Base-by-base conservation (phyloP, 1,284 basidiomycete species). In the Puccinia horiana region DNA sequence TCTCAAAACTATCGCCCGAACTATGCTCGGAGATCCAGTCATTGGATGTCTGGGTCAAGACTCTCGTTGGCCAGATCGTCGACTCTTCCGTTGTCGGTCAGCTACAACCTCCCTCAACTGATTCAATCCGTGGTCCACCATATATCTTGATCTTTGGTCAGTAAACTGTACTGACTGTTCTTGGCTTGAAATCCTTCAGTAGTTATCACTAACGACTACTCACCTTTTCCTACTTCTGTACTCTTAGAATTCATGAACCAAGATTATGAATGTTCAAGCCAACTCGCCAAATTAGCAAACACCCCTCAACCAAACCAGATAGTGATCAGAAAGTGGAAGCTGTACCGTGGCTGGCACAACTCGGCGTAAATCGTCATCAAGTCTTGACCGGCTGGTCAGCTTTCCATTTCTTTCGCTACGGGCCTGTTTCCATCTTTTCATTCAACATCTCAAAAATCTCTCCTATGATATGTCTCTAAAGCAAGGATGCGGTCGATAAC, bases 311-410 rank as follows among this genome's bases (percentile, higher is more conserved):
- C n/a, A 42, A 47, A 47, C n/a, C 65, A 69, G 42, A 8, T 26
- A 1, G 37, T 74, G 9, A 74, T 74, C 40, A 35, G 72, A 35
- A 54, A 74, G 35, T 74, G 72, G 72, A 49, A 32, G 37, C 26
- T 74, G 20, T 32, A 52, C 72, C 72, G 72, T 54, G 72, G 72
- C 56, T 74, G 72, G 72, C 49, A 74, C 26, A 74, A 74, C n/a
- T 54, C 72, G 20, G 6, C 63, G n/a, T 67, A 67, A 58, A 52
- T 69, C 8, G 2, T 26, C 18, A 44, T 26, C 65, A 23, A 69
- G n/a, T 14, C n/a, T n/a, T n/a, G n/a, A n/a, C n/a, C n/a, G n/a
- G n/a, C n/a, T n/a, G n/a, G n/a, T n/a, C n/a, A n/a, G n/a, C n/a
- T n/a, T n/a, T n/a, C n/a, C n/a, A n/a, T n/a, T n/a, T n/a, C n/a